Evolutionary conservation across 75 land plant genomes (phyloP), one percentile per base, ranked within the genome.

Genomic region (Cunninghamia lanceolata): DNA sequence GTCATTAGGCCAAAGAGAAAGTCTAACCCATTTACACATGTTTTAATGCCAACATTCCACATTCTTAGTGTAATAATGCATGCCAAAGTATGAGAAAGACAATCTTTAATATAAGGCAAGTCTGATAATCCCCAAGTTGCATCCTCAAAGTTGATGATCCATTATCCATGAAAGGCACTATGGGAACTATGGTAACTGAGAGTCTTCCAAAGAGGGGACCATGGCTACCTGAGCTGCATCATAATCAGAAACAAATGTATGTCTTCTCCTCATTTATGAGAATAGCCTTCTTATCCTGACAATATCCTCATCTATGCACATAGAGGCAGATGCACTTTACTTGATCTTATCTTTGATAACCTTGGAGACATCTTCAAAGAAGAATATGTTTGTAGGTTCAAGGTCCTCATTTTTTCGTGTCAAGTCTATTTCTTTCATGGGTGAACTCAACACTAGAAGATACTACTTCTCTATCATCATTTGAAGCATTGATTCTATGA

Each of bases 151-250:
- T 88, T 95, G 97, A 89, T 95, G 91, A 32, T 93, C 93, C 25
- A n/a, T n/a, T n/a, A n/a, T n/a, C n/a, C n/a, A n/a, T n/a, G n/a
- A n/a, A n/a, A n/a, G n/a, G n/a, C n/a, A n/a, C n/a, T n/a, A n/a
- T n/a, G n/a, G n/a, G n/a, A n/a, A n/a, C n/a, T n/a, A n/a, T n/a
- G n/a, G n/a, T n/a, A n/a, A n/a, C n/a, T n/a, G n/a, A n/a, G n/a
- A n/a, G n/a, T n/a, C n/a, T n/a, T n/a, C n/a, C n/a, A n/a, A n/a
- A n/a, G n/a, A n/a, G n/a, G n/a, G n/a, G n/a, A n/a, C n/a, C n/a
- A n/a, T n/a, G n/a, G n/a, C 97, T 2, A 94, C 95, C 97, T 95
- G 94, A 36, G 97, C 95, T 83, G 97, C 94, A 83, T 95, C 97
- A 89, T 95, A 95, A 9, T 94, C 54, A 66, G 97, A 95, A 59